Conservation (phyloP, 129 eudicot species). For the Rutidosis leptorrhynchoides region DNA sequence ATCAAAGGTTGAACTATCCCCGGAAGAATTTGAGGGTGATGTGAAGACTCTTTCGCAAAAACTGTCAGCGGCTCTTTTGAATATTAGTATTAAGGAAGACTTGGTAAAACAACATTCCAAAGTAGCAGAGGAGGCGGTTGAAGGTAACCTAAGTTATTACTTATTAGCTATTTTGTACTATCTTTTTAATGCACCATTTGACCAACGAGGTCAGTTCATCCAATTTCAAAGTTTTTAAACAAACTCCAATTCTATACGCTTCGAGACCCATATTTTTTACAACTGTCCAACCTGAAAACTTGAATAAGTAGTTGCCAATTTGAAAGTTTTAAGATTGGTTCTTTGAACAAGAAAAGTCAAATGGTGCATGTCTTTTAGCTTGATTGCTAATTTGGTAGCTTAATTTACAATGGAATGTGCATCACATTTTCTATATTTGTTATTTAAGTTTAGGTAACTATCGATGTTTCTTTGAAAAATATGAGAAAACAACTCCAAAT, state of each 20-base stretch:
- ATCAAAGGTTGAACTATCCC: slow-evolving; percentile 50
- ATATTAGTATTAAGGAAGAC: slow-evolving; percentile 72
- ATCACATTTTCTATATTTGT: neutral
- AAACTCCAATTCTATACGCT: neutral
- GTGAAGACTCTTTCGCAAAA: slow-evolving; percentile 53
- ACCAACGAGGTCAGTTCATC: neutral
- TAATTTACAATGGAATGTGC: neutral
- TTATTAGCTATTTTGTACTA: neutral
- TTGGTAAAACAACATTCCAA: slow-evolving; percentile 80
- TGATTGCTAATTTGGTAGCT: neutral
- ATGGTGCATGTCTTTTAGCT: neutral
- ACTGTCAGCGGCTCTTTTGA: slow-evolving; percentile 67
- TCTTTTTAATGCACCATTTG: neutral
- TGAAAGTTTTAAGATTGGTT: neutral
- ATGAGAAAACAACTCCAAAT: neutral
- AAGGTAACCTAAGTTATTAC: slow-evolving; percentile 47
- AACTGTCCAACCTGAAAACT: neutral
- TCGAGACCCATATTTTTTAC: neutral
- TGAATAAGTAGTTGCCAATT: neutral
- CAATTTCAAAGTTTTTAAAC: neutral
- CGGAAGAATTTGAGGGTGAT: slow-evolving; percentile 52
- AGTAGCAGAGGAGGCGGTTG: slow-evolving; percentile 98
- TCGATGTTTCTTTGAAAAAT: neutral
- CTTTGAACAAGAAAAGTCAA: slow-evolving; percentile 4
- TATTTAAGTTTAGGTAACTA: neutral